Evolutionary conservation across 805 yeast genomes (phyloP).

Genomic region (Candida coquimbonensis): DNA sequence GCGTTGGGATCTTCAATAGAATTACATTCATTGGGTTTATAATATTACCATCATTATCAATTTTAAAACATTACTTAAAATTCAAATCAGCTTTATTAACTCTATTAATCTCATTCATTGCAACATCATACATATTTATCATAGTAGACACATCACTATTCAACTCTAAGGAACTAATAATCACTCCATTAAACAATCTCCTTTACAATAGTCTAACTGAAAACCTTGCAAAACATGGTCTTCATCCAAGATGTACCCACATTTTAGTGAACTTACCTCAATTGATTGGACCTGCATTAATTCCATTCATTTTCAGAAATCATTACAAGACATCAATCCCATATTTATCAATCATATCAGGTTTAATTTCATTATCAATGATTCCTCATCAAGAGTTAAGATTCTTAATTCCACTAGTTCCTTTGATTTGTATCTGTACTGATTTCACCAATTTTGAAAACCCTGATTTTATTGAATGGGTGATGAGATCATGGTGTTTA

Average conservation of each 20-base stretch:
- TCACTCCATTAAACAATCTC: constrained; percentile 76
- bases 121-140: constrained; percentile 34
- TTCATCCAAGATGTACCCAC: constrained; percentile 77
- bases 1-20: constrained; percentile 77
- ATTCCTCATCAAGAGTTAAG: constrained; percentile 94
- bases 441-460: constrained; percentile 31
- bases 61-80: constrained; percentile 35
- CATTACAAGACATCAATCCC: constrained; percentile 41
- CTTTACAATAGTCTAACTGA: constrained; percentile 52
- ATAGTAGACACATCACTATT: constrained; percentile 49
- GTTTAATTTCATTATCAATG: constrained; percentile 51
- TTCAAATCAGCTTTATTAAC: constrained; percentile 29
- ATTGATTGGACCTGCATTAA: constrained; percentile 69
- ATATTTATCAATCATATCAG: constrained; percentile 55
- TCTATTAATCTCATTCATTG: constrained; percentile 28
- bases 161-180: constrained; percentile 21
- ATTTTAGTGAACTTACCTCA: constrained; percentile 70
- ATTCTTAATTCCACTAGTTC: constrained; percentile 72
- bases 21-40: constrained; percentile 77
- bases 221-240: constrained; percentile 73
- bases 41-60: constrained; percentile 47
- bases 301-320: constrained; percentile 31
- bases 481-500: constrained; percentile 42
- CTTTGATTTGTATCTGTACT: constrained; percentile 56
- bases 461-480: constrained; percentile 13